Conservation (phyloP, 2,329 filamentous ascomycete species). For the Aureobasidium vineae region DNA sequence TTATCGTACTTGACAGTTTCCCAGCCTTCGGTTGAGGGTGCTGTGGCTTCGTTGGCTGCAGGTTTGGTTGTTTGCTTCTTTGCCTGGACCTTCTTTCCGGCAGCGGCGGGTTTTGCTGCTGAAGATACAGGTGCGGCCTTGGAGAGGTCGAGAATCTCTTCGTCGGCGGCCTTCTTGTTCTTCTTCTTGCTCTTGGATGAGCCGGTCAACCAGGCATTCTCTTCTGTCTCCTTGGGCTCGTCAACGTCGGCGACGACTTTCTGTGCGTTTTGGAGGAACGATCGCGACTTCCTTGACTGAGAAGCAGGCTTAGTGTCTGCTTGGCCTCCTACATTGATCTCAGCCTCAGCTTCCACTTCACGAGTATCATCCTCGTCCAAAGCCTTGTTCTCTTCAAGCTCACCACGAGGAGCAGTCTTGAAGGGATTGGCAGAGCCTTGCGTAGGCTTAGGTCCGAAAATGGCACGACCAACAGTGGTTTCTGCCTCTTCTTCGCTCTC, state of each 20-base stretch:
- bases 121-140: conserved; percentile 16
- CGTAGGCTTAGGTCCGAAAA: conserved; percentile 58
- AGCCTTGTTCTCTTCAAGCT: conserved; percentile 60
- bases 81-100: conserved; percentile 16
- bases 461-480: conserved; percentile 65
- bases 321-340: conserved; percentile 40
- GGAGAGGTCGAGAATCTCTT: conserved; percentile 30
- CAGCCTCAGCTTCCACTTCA: conserved; percentile 34
- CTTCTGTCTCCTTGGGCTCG: conserved; percentile 13
- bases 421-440: conserved; percentile 35
- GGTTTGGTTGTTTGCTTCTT: conserved; percentile 15
- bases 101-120: conserved; percentile 12
- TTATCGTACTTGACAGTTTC: conserved; percentile 43
- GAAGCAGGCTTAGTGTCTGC: conserved; percentile 28
- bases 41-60: conserved; percentile 30
- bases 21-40: conserved; percentile 46
- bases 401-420: conserved; percentile 43
- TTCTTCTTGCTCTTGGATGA: conserved; percentile 31
- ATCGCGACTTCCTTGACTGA: conserved; percentile 30
- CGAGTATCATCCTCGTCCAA: conserved; percentile 47
- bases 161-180: conserved; percentile 22
- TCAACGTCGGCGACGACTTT: conserved; percentile 22
- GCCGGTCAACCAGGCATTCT: conserved; percentile 32
- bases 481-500: conserved; percentile 54
- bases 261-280: conserved; percentile 29